Evolutionary conservation across 2,329 filamentous ascomycete genomes (phyloP).

Genomic region (Kalaharituber pfeilii): DNA sequence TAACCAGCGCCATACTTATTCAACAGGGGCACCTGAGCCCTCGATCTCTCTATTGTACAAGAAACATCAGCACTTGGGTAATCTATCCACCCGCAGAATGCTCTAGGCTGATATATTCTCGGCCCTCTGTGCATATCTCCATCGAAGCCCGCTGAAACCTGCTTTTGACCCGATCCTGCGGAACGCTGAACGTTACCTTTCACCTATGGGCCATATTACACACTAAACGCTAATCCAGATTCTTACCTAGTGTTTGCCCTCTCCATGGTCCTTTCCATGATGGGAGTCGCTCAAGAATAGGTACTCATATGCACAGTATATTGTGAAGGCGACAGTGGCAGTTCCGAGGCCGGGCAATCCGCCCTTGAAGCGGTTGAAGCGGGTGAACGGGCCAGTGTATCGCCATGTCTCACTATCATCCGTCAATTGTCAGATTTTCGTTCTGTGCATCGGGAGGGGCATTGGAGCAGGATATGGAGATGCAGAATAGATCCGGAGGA

Average conservation of each 20-base stretch:
- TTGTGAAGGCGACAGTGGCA: constrained; percentile 75
- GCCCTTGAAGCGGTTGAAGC: constrained; percentile 74
- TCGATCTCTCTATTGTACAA: too few relatives aligned
- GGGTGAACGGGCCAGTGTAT: constrained; percentile 73
- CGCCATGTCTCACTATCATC: constrained; percentile 72
- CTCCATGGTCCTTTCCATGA: constrained; percentile 5
- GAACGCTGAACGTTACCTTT: neutral
- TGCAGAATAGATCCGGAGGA: neutral
- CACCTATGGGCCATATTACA: too few relatives aligned
- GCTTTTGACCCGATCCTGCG: neutral
- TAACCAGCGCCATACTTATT: too few relatives aligned
- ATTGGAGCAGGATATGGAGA: neutral
- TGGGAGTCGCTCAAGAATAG: constrained; percentile 62
- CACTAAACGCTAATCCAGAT: neutral
- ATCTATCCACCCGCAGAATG: neutral
- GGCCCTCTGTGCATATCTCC: neutral
- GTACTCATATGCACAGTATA: constrained; percentile 79
- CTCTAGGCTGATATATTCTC: neutral
- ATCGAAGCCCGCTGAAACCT: neutral
- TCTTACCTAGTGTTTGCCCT: neutral
- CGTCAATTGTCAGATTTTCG: too few relatives aligned
- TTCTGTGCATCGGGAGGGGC: neutral
- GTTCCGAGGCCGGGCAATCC: constrained; percentile 83
- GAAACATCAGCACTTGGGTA: too few relatives aligned
- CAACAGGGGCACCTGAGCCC: too few relatives aligned